These are phyloP conservation scores for Podaxis sp. DNA, from an alignment of 768 basidiomycete species.

Conservation along the genomic window DNA sequence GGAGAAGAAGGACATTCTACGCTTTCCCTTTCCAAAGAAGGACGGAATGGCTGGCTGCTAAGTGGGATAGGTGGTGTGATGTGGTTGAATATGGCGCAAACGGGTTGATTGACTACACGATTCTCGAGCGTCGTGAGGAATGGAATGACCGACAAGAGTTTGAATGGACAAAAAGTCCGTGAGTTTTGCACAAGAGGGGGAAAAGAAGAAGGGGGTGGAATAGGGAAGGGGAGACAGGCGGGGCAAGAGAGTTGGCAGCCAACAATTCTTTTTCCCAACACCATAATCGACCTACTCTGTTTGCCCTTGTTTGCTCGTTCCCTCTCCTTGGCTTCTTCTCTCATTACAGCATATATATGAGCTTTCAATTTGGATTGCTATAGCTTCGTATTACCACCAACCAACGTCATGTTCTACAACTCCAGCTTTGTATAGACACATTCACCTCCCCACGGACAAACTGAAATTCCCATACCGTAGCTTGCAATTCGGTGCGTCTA, in stretches of 20 bases:
- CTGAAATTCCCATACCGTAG: neutral
- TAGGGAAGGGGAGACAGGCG: constrained; percentile 6
- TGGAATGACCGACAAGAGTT: constrained; percentile 1
- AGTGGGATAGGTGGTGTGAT: constrained; percentile 18
- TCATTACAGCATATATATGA: neutral
- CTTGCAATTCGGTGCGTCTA: neutral
- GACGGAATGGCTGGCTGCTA: constrained; percentile 62
- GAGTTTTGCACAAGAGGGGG: constrained; percentile 4
- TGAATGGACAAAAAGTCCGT: constrained; percentile 12
- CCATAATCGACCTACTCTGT: constrained; percentile 14
- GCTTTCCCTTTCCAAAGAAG: constrained; percentile 50
- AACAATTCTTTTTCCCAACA: constrained; percentile 16
- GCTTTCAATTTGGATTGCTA: neutral
- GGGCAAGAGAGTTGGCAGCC: constrained; percentile 4
- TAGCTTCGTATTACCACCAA: neutral
- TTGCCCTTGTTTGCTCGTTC: neutral
- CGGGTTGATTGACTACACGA: constrained; percentile 5
- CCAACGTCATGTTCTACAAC: neutral
- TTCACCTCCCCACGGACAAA: too few species aligned
- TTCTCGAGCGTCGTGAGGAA: constrained; percentile 3
- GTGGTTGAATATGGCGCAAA: constrained; percentile 8
- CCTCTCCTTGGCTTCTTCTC: neutral
- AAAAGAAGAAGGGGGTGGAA: neutral
- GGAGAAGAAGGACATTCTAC: constrained; percentile 94
- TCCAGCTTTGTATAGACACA: neutral